Percentiles rank a stretch among this genome's conserved stretches.
Evolutionary conservation across 2,329 filamentous ascomycete genomes (phyloP).

Genomic region (Alternaria burnsii): DNA sequence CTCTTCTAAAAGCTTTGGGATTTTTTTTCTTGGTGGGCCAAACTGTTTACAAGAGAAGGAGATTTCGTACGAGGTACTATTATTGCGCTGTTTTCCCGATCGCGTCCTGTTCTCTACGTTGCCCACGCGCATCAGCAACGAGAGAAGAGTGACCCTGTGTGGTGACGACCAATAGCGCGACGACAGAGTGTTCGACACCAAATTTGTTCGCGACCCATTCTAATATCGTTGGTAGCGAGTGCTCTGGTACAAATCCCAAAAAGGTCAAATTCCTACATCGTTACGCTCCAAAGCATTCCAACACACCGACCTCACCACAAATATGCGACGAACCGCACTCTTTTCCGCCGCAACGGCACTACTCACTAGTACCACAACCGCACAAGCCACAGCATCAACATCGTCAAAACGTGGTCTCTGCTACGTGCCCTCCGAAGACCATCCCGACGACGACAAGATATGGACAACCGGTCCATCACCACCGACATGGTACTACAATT

Average conservation of each 20-base stretch:
- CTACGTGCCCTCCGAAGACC: constrained; percentile 66
- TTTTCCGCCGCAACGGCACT: constrained; percentile 11
- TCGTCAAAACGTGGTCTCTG: constrained; percentile 76
- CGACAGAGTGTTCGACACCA: background rate
- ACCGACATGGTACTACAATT: constrained; percentile 89
- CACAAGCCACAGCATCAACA: constrained; percentile 50
- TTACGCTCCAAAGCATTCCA: background rate
- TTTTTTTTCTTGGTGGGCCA: background rate
- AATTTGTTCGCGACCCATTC: background rate
- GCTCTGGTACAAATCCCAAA: background rate
- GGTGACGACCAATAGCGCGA: background rate
- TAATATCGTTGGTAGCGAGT: background rate
- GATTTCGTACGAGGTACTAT: background rate
- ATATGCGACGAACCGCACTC: constrained; percentile 10
- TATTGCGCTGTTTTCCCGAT: background rate
- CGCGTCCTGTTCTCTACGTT: background rate
- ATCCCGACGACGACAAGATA: constrained; percentile 69
- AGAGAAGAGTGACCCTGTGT: background rate
- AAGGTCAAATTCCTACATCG: background rate
- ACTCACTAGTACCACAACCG: constrained; percentile 14
- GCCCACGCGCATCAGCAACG: background rate
- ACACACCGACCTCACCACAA: background rate
- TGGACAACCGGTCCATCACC: constrained; percentile 67
- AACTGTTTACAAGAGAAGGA: background rate
- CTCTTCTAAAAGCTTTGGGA: background rate